These are phyloP conservation scores for Corynespora cassiicola DNA, from an alignment of 2,329 filamentous ascomycete species.

Conservation along the genomic window DNA sequence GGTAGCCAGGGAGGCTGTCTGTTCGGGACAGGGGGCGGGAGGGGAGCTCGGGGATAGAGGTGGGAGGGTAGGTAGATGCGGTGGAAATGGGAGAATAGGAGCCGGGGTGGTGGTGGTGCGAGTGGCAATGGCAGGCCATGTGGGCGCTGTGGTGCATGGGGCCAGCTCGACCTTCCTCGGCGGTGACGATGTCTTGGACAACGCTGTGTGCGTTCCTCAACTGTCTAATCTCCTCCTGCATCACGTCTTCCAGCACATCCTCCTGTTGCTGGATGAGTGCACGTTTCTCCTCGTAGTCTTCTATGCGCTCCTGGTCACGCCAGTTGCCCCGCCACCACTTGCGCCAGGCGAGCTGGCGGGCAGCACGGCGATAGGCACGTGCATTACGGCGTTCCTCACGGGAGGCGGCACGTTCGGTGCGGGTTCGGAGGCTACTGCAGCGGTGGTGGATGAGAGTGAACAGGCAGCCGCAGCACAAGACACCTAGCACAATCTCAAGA, in stretches of 20 bases:
- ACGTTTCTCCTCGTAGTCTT: slow-evolving; percentile 60
- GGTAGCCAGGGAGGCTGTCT: slow-evolving; percentile 53
- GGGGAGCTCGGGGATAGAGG: slow-evolving; percentile 36
- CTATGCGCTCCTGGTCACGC: slow-evolving; percentile 37
- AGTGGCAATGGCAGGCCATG: slow-evolving; percentile 25
- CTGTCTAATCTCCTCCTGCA: slow-evolving; percentile 55
- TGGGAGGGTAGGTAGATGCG: slow-evolving; percentile 38
- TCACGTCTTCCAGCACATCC: slow-evolving; percentile 50
- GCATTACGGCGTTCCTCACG: slow-evolving; percentile 61
- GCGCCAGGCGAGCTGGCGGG: slow-evolving; percentile 57
- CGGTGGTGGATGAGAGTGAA: slow-evolving; percentile 54
- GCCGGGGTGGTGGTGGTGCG: slow-evolving; percentile 13
- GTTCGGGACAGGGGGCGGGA: slow-evolving; percentile 46
- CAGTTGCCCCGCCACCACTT: slow-evolving; percentile 56
- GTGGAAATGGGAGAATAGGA: slow-evolving; percentile 34
- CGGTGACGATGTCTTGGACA: slow-evolving; percentile 56
- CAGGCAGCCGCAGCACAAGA: slow-evolving; percentile 53
- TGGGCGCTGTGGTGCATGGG: slow-evolving; percentile 4
- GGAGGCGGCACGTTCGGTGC: slow-evolving; percentile 60
- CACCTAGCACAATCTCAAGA: slow-evolving; percentile 51
- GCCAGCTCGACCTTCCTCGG: slow-evolving; percentile 41
- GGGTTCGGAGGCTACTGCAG: slow-evolving; percentile 57
- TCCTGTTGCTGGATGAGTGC: slow-evolving; percentile 56
- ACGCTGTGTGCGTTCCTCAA: slow-evolving; percentile 60
- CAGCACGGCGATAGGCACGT: slow-evolving; percentile 60